Evolutionary conservation across 768 basidiomycete genomes (phyloP), one percentile per base, ranked within the genome.

Genomic region (Lanmaoa pseudosensibilis): DNA sequence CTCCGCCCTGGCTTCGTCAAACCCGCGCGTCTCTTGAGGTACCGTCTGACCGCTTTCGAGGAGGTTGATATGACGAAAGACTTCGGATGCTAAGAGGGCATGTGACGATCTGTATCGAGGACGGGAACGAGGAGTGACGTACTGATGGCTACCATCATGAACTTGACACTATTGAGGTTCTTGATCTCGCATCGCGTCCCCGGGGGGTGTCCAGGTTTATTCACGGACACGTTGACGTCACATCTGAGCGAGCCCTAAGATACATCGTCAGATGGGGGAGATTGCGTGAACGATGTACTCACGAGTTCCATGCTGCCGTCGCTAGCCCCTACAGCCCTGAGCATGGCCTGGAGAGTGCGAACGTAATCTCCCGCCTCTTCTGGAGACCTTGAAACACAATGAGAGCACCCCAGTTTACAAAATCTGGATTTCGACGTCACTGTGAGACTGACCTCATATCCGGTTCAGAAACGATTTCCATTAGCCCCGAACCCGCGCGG

Each of bases 301-400:
- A 92, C 96, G 71, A 93, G 87, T 63, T 99, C 97, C 97, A 98
- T 98, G 66, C 95, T 95, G 1, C 92, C 94, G 68, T 96, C 93
- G 59, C 93, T 94, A 0, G 92, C 86, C 0, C 92, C 94, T 4
- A 96, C 78, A 16, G 90, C 80, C 18, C 95, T 82, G 9, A 98
- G 75, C 18, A 97, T 66, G 5, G 85, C 81, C 68, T 97, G 94
- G 2, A 99, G 76, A 10, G 87, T 80, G 38, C 86, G 80, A 6
- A 98, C 90, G 73, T 96, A 98, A 7, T 84, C 83, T 1, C 83
- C 90, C 19, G 93, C 95, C 70, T 98, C 91, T 71, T 96, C 93
- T 4, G 97, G 87, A 1, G 90, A 90, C 45, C 79, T 83, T 45
- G 62, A 10, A 11, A 37, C 11, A 46, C 19, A 39, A 53, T 36